Base-by-base conservation (phyloP, 345 rosid species). In the Corymbia maculata region DNA sequence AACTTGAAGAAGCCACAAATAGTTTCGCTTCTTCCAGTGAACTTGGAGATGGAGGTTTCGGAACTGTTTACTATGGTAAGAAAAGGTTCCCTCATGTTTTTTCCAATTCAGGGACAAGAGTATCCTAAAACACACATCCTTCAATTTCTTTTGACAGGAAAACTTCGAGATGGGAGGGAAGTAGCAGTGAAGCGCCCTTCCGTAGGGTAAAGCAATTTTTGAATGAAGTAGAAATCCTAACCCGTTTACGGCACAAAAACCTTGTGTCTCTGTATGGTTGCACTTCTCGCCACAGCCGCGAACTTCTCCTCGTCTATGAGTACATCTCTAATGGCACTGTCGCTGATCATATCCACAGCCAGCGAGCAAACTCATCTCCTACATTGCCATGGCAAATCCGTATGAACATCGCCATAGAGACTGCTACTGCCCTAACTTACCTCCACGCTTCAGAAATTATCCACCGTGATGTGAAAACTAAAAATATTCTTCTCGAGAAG, bases 41-140 rank as follows among this genome's bases (percentile, higher is more conserved):
- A 88, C 92, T 95, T 61, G 95, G 92, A 86, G 93, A 92, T 88
- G 96, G 96, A 80, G 97, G 96, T 51, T 94, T 91, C 85, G 97
- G 97, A 64, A 92, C 94, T 30, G 97, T 95, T 1, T 94, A 93
- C 89, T 86, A 91, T 32, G 97, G 96, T 95, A 89, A 92, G 90
- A 90, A 44, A 7, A 87, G 88, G 64, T 86, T 14, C 55, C 51
- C 28, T 5, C 44, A 21, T 12, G 52, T 86, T 22, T 70, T 24
- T 53, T 16, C 36, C 22, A 21, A 1, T 44, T 79, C 79, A 44
- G 85, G 85, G 19, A 9, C n/a, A 44, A 21, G 0, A 5, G n/a
- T 51, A 44, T 45, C 85, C 51, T 82, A 8, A 44, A 45, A 2
- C 51, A 28, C 30, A 11, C n/a, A 11, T 13, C 36, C 6, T 3